Conservation (phyloP, 768 basidiomycete genomes). For the Leccinum sublutescens region DNA sequence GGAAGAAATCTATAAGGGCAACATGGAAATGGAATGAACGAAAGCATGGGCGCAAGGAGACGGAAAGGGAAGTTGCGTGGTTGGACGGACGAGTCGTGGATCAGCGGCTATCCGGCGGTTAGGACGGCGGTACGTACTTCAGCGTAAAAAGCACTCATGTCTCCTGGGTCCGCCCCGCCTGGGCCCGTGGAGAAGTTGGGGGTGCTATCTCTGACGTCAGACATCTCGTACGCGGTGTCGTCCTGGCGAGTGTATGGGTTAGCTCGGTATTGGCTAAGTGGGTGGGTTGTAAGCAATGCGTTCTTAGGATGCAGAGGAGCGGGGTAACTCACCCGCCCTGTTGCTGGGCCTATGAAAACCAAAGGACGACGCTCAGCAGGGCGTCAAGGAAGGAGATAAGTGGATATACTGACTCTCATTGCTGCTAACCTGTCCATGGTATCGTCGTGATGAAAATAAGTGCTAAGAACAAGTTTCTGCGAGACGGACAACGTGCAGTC, state of each 20-base stretch:
- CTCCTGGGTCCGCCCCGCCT: constrained; percentile 40
- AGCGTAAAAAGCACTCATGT: constrained; percentile 72
- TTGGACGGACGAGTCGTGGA: not conserved
- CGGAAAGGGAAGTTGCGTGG: not conserved
- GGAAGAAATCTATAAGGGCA: constrained; percentile 58
- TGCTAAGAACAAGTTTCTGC: not conserved
- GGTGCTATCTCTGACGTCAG: constrained; percentile 60
- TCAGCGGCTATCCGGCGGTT: not conserved
- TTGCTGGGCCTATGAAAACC: constrained; percentile 57
- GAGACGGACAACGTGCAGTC: not conserved
- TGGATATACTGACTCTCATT: constrained; percentile 58
- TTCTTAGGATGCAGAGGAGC: not conserved
- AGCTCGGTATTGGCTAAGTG: constrained; percentile 34
- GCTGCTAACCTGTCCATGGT: constrained; percentile 85
- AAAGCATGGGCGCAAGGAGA: not conserved
- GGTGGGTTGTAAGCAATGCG: not conserved
- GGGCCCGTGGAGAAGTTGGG: constrained; percentile 43
- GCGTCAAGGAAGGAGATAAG: not conserved
- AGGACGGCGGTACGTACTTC: constrained; percentile 50
- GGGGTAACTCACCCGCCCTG: constrained; percentile 48
- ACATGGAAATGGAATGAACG: not conserved
- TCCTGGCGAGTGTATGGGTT: constrained; percentile 73
- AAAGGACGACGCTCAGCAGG: constrained; percentile 6
- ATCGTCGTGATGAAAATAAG: constrained; percentile 62
- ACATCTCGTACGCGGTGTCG: constrained; percentile 63